Percentiles rank a stretch among this genome's conserved stretches.
Conservation (phyloP, 345 rosid species). For the Brassica carinata region DNA sequence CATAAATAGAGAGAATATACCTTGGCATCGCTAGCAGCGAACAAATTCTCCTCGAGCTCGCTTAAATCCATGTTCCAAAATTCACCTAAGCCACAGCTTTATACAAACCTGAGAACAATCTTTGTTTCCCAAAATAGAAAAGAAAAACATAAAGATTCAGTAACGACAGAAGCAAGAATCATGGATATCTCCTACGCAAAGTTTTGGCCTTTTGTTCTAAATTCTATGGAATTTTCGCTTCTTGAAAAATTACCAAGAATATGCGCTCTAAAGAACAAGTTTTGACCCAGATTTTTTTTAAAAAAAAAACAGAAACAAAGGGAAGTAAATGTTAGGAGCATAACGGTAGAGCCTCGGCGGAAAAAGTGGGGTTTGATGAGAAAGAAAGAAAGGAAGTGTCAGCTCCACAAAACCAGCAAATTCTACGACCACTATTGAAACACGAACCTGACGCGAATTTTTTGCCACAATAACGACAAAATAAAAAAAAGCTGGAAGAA, state of each 20-base stretch:
- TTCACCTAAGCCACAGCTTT: slow-evolving; percentile 25
- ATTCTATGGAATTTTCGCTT: slow-evolving; percentile 1
- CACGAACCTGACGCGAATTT: slow-evolving; percentile 17
- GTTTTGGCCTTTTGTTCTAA: neutral
- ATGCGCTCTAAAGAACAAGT: slow-evolving; percentile 39
- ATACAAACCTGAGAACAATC: slow-evolving; percentile 1
- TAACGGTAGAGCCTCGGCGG: slow-evolving; percentile 15
- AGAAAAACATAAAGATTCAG: neutral
- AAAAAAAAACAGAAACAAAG: neutral
- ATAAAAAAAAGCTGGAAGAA: neutral
- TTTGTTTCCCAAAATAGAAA: neutral
- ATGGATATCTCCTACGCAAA: slow-evolving; percentile 8
- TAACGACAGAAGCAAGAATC: neutral
- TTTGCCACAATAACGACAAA: neutral
- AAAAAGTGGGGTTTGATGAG: slow-evolving; percentile 5
- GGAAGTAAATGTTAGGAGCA: slow-evolving; percentile 5
- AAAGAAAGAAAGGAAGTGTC: neutral
- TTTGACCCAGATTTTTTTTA: slow-evolving; percentile 39
- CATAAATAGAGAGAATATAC: slow-evolving; percentile 38
- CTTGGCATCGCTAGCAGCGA: slow-evolving; percentile 97
- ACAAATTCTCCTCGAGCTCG: slow-evolving; percentile 90
- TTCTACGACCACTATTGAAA: slow-evolving; percentile 34
- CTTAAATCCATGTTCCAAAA: slow-evolving; percentile 63
- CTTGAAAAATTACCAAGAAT: slow-evolving; percentile 46
- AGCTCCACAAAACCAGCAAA: slow-evolving; percentile 36